phyloP scores from a whole-genome alignment of 2,329 filamentous ascomycete genomes.

The Fusarium staphyleae region DNA sequence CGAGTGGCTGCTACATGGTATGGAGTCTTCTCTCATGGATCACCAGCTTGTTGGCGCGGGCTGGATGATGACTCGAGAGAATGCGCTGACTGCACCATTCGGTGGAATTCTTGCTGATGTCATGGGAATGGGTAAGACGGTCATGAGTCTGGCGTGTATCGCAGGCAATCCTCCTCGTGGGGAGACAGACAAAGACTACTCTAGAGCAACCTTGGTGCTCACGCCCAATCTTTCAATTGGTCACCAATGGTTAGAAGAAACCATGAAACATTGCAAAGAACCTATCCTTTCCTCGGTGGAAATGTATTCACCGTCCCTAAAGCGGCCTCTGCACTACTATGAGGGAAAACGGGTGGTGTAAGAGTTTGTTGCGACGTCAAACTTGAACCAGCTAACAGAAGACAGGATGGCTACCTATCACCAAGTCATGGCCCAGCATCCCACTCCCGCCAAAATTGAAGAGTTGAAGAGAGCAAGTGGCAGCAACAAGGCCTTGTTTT shows the following conservation, averaged over 20 bases:
- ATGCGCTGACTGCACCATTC: constrained; percentile 49
- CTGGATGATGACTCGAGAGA: constrained; percentile 64
- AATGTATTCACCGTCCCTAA: no score
- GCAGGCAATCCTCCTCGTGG: constrained; percentile 58
- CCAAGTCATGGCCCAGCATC: constrained; percentile 36
- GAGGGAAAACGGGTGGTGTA: no score
- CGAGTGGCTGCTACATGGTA: constrained; percentile 20
- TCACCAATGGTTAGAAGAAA: constrained; percentile 45
- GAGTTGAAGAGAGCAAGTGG: neutral
- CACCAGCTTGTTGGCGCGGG: constrained; percentile 60
- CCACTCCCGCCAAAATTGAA: neutral
- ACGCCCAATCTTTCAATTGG: constrained; percentile 37
- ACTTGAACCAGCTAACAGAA: neutral
- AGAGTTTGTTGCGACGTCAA: no score
- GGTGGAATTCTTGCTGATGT: constrained; percentile 68
- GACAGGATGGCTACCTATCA: constrained; percentile 43
- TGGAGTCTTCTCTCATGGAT: constrained; percentile 46
- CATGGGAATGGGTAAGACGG: constrained; percentile 73
- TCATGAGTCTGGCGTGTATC: constrained; percentile 79
- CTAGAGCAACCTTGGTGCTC: constrained; percentile 46
- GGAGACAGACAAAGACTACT: no score
- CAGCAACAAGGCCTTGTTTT: constrained; percentile 26
- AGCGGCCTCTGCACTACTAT: no score
- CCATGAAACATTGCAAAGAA: constrained; percentile 34
- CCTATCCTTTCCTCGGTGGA: neutral